Evolutionary conservation across 2,329 filamentous ascomycete genomes (phyloP).

Genomic region (Botryosphaeria agaves): DNA sequence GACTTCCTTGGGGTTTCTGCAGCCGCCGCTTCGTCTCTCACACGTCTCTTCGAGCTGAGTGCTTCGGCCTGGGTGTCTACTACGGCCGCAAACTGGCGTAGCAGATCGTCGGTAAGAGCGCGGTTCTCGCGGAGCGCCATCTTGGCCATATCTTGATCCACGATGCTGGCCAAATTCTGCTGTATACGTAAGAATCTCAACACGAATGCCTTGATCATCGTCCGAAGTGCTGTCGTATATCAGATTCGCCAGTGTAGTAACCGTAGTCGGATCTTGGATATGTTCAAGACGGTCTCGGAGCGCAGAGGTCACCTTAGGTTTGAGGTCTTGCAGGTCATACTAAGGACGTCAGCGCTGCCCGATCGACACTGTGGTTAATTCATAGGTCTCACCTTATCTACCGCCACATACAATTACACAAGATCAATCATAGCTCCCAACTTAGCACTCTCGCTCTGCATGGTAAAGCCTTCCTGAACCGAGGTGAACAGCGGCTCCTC

Average conservation of each 20-base stretch:
- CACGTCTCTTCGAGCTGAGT: too few species aligned
- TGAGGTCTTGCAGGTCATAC: background rate
- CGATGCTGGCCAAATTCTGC: background rate
- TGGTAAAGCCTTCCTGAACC: background rate
- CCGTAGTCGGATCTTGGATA: background rate
- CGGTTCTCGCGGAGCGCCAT: background rate
- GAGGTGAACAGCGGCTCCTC: background rate
- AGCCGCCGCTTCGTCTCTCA: too few species aligned
- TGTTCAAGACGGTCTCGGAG: background rate
- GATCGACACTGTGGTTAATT: background rate
- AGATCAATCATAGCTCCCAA: background rate
- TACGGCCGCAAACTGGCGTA: background rate
- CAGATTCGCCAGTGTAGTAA: background rate
- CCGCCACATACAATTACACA: background rate
- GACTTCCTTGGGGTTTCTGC: too few species aligned
- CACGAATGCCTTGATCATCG: background rate
- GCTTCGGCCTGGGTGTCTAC: background rate
- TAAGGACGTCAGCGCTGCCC: background rate
- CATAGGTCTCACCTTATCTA: background rate
- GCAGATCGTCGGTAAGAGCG: background rate
- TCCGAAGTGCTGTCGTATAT: background rate
- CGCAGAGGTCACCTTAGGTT: background rate
- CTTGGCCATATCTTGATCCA: background rate
- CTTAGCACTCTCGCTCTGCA: background rate
- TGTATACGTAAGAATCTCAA: background rate